Evolutionary conservation across 805 yeast species (phyloP), one percentile per base, ranked within the genome.

Genomic region (Barnettozyma wickerhamii): DNA sequence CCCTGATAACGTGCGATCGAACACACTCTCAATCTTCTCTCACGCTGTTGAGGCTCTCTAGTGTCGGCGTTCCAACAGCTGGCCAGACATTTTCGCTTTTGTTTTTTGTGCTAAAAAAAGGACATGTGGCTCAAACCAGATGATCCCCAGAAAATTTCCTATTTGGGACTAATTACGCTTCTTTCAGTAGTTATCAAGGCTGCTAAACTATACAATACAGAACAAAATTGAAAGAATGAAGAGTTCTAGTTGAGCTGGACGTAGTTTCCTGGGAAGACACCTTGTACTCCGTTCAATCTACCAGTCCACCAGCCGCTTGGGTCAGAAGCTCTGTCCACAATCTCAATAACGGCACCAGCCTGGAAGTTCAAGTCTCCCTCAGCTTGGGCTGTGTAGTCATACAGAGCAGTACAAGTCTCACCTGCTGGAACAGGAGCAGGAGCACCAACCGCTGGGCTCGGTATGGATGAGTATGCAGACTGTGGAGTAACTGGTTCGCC

Each of bases 231-330:
- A 23, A 23, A 12, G 26, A 23, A 12, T 3, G 26, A 23, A 23
- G 9, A 23, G 10, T 5, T 31, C 28, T 34, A 35, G 52, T 79
- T 79, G 51, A 87, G 61, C 60, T 84, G 91, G 20, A 93, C 99
- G 56, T 93, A 93, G 59, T 91, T 93, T 9, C 96, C 99, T 6
- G 99, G 99, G 69, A 95, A 93, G 10, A 81, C 84, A 43, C 99
- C 99, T 44, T 83, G 81, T 44, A 72, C 82, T 7, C 96, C 97
- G 53, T 88, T 86, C 47, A 75, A 67, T 30, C 72, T 66, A 12
- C 99, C 99, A 0, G 96, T 88, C 99, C 99, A 93, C 99, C 99
- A 93, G 6, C 95, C 99, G 55, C 87, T 88, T 39, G 81, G 74
- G 59, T 89, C 96, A 0, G 77, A 71, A 1, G 95, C 84, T 56